Conservation (phyloP, 176 grass and related monocot genomes). For the Alopecurus myosuroides region DNA sequence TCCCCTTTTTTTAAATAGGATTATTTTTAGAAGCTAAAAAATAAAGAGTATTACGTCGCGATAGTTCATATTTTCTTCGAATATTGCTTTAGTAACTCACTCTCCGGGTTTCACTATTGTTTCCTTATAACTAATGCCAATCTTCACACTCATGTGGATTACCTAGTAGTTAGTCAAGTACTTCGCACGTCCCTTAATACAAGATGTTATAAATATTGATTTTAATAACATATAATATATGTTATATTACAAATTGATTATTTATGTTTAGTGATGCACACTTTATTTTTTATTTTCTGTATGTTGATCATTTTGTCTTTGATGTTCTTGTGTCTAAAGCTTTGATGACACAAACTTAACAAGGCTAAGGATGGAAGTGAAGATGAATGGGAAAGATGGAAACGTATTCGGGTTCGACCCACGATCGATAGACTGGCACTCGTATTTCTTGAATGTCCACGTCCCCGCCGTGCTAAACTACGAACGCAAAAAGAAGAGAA, state of each 20-base stretch:
- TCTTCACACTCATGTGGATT: neutral
- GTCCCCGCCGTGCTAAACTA: neutral
- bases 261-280: neutral
- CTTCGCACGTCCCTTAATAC: no score
- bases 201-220: no score
- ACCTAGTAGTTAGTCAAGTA: neutral
- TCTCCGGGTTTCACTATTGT: neutral
- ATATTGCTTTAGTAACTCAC: no score
- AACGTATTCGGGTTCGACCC: neutral
- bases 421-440: neutral
- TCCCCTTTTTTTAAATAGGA: no score
- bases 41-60: neutral
- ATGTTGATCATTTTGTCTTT: neutral
- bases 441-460: neutral
- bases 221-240: no score
- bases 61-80: no score
- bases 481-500: neutral
- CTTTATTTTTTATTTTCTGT: neutral
- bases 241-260: no score
- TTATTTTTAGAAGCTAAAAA: neutral
- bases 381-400: neutral
- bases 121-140: neutral
- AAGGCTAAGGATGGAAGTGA: neutral
- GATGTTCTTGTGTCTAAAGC: neutral
- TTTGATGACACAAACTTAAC: slow-evolving; percentile 1